phyloP scores from a whole-genome alignment of 2,329 filamentous ascomycete species.

The Trichoderma sp. region DNA sequence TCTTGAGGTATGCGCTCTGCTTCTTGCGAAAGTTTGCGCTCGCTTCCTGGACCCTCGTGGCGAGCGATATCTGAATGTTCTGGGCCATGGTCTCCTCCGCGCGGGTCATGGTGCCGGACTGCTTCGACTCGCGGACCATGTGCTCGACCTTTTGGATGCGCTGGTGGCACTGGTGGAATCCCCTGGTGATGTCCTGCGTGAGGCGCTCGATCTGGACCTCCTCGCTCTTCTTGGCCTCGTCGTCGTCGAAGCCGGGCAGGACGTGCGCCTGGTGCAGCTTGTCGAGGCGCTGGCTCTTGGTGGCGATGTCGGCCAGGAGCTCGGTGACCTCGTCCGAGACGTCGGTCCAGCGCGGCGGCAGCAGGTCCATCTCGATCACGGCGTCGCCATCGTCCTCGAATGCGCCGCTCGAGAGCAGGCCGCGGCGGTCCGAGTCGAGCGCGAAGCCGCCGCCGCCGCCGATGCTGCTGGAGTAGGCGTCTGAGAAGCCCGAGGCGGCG shows the following conservation, averaged over 20 bases:
- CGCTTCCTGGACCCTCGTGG: slow-evolving; percentile 84
- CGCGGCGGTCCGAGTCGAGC: slow-evolving; percentile 61
- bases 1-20: slow-evolving; percentile 94
- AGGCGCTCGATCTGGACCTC: slow-evolving; percentile 87
- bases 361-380: slow-evolving; percentile 96
- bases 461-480: slow-evolving; percentile 55
- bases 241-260: slow-evolving; percentile 93
- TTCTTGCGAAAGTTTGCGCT: slow-evolving; percentile 95
- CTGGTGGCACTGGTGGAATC: slow-evolving; percentile 87
- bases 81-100: slow-evolving; percentile 94
- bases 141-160: slow-evolving; percentile 85
- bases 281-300: slow-evolving; percentile 81
- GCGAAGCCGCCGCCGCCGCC: slow-evolving; percentile 40
- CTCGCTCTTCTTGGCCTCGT: slow-evolving; percentile 82
- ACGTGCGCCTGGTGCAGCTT: slow-evolving; percentile 97
- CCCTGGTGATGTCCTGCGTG: slow-evolving; percentile 85
- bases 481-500: slow-evolving; percentile 57
- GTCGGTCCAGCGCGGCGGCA: slow-evolving; percentile 95
- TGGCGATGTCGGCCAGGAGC: slow-evolving; percentile 75
- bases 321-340: slow-evolving; percentile 92
- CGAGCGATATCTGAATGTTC: slow-evolving; percentile 92
- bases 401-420: slow-evolving; percentile 78
- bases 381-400: slow-evolving; percentile 88
- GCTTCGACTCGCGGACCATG: slow-evolving; percentile 80
- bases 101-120: slow-evolving; percentile 70